A percentile compares a stretch with the other conserved stretches of the same genome.
Evolutionary conservation across 495 filamentous ascomycete genomes (phyloP).

Genomic region (Massariosphaeria phaeospora): DNA sequence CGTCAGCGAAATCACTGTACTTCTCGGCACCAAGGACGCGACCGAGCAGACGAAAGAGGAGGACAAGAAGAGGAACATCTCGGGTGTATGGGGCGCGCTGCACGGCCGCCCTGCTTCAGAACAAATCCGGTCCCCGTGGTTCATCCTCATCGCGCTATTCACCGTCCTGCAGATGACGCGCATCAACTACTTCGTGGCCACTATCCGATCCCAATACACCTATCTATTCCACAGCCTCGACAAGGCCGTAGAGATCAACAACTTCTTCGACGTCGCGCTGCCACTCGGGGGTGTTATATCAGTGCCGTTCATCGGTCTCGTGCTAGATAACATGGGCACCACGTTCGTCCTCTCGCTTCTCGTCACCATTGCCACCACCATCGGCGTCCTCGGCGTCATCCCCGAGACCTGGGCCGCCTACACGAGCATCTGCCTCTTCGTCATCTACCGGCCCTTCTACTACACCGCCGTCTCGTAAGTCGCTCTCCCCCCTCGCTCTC

Average conservation of each 20-base stretch:
- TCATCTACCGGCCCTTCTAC: conserved; percentile 68
- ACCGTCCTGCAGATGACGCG: conserved; percentile 88
- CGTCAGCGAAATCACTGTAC: conserved; percentile 65
- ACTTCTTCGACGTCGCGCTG: conserved; percentile 82
- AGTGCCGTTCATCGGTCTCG: conserved; percentile 79
- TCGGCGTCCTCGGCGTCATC: conserved; percentile 75
- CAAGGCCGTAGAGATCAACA: conserved; percentile 65
- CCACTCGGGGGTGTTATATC: conserved; percentile 79
- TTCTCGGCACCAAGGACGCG: conserved; percentile 60
- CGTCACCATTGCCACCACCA: conserved; percentile 65
- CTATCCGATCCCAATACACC: conserved; percentile 78
- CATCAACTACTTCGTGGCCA: conserved; percentile 97
- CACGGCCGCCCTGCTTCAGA: conserved; percentile 66
- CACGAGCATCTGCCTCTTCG: conserved; percentile 74
- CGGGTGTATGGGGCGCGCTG: conserved; percentile 83
- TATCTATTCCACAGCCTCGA: conserved; percentile 60
- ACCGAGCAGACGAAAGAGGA: conserved; percentile 51
- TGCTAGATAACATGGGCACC: conserved; percentile 76
- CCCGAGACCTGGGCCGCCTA: conserved; percentile 68
- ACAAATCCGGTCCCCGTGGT: conserved; percentile 84
- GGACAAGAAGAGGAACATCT: conserved; percentile 56
- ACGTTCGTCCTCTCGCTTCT: conserved; percentile 68
- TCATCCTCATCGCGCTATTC: conserved; percentile 78
- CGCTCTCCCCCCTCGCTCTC: neutral
- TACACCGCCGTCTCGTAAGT: conserved; percentile 67